A percentile compares a stretch with the other conserved stretches of the same genome.
Evolutionary conservation across 768 basidiomycete genomes (phyloP).

Genomic region (Lactifluus hygrophoroides): DNA sequence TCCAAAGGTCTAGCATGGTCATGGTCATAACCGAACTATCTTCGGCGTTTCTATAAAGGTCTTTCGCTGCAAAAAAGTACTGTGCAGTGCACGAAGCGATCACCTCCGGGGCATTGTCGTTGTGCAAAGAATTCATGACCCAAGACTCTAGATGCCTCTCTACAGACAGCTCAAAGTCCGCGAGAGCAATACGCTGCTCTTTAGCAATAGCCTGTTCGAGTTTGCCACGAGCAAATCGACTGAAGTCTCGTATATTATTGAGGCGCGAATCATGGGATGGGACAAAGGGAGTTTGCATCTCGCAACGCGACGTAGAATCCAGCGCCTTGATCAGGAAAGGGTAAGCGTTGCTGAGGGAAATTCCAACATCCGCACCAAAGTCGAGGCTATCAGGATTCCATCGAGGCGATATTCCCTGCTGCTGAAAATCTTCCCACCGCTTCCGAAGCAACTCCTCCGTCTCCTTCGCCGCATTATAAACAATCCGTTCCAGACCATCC

Average conservation of each 20-base stretch:
- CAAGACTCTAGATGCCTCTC: background rate
- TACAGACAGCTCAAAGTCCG: no score
- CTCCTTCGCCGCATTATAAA: background rate
- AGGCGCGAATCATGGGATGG: background rate
- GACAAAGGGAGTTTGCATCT: background rate
- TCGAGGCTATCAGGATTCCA: no score
- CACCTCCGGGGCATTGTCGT: background rate
- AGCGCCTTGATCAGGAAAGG: background rate
- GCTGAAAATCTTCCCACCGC: no score
- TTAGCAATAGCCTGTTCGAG: background rate
- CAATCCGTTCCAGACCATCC: no score
- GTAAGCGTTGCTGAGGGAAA: no score
- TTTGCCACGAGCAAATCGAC: background rate
- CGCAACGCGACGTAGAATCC: background rate
- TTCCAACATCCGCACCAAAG: no score
- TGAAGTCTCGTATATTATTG: background rate
- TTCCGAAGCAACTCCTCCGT: background rate
- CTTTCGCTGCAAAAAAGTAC: background rate
- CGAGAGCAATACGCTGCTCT: no score
- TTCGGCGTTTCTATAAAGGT: background rate
- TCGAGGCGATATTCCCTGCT: no score
- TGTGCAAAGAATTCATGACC: no score
- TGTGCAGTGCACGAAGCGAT: conserved; percentile 1
- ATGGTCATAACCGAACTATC: no score
- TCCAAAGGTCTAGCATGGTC: conserved; percentile 47